Percentiles rank a stretch among this genome's conserved stretches.
phyloP scores from a whole-genome alignment of 169 alveolate genomes.

The Plasmodium fragile region DNA sequence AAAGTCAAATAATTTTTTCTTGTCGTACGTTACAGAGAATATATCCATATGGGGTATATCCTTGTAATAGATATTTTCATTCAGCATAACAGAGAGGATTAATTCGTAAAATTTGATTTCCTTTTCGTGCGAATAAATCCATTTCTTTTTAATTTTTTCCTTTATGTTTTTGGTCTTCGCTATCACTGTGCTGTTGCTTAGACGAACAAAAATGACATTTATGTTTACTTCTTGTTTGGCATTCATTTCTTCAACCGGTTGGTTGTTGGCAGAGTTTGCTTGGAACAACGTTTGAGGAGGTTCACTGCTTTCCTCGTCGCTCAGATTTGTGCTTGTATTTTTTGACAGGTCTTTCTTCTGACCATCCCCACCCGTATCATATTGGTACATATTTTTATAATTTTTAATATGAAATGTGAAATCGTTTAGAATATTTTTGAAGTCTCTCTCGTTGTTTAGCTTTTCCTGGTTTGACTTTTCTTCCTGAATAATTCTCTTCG shows the following conservation, averaged over 20 bases:
- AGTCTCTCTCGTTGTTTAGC: slow-evolving; percentile 46
- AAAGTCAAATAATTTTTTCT: slow-evolving; percentile 42
- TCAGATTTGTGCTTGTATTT: neutral
- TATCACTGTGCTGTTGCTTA: slow-evolving; percentile 83
- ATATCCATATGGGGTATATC: slow-evolving; percentile 82
- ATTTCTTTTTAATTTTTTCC: slow-evolving; percentile 76
- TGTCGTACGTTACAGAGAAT: slow-evolving; percentile 44
- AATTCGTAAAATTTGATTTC: slow-evolving; percentile 84
- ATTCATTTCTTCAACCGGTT: neutral
- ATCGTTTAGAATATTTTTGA: slow-evolving; percentile 53
- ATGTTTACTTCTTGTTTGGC: slow-evolving; percentile 61
- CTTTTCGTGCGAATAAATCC: slow-evolving; percentile 85
- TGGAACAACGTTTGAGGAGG: neutral
- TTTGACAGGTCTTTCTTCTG: neutral
- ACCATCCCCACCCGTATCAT: neutral
- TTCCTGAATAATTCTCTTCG: slow-evolving; percentile 46
- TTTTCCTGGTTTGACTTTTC: slow-evolving; percentile 20
- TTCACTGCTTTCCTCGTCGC: neutral
- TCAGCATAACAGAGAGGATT: slow-evolving; percentile 80
- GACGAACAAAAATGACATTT: slow-evolving; percentile 82
- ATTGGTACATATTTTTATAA: slow-evolving; percentile 41
- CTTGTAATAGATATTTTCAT: slow-evolving; percentile 79
- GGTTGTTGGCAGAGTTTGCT: neutral
- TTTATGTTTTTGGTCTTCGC: slow-evolving; percentile 81
- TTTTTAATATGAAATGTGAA: slow-evolving; percentile 30